Evolutionary conservation across 1,284 basidiomycete genomes (phyloP).

Genomic region (Coniferiporia weirii): DNA sequence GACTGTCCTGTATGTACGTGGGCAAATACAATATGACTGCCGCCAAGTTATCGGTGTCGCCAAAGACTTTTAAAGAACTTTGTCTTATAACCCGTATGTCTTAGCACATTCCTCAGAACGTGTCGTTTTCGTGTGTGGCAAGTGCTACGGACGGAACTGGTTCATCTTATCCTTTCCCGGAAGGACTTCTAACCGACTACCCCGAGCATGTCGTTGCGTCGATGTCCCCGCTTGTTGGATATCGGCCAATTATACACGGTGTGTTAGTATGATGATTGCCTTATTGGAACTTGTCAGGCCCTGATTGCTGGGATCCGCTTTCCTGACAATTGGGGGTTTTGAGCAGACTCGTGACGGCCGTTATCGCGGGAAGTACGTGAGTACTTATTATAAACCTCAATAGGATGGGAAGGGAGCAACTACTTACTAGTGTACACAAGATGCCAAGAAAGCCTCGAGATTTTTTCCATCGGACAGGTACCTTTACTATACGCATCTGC

Average conservation of each 20-base stretch:
- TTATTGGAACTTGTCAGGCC: too few species aligned
- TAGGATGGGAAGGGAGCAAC: not conserved
- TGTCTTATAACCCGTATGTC: too few species aligned
- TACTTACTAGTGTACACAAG: not conserved
- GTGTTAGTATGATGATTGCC: not conserved
- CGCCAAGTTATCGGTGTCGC: too few species aligned
- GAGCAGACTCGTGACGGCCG: not conserved
- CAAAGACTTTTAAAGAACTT: too few species aligned
- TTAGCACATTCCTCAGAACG: too few species aligned
- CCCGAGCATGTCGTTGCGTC: not conserved
- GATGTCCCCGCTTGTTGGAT: not conserved
- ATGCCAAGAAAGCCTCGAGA: not conserved
- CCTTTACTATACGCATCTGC: not conserved
- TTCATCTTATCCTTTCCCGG: not conserved
- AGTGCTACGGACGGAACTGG: not conserved
- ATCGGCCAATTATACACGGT: not conserved
- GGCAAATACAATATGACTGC: too few species aligned
- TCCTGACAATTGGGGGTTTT: not conserved
- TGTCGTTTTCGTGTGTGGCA: not conserved
- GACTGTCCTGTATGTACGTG: too few species aligned
- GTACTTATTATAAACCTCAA: not conserved
- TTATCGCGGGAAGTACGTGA: not conserved
- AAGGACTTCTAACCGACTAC: slow-evolving; percentile 5
- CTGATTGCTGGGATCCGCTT: too few species aligned
- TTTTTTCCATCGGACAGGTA: not conserved